These are phyloP conservation scores for Blastomyces emzantsi DNA, from an alignment of 2,329 filamentous ascomycete genomes.

Conservation along the genomic window DNA sequence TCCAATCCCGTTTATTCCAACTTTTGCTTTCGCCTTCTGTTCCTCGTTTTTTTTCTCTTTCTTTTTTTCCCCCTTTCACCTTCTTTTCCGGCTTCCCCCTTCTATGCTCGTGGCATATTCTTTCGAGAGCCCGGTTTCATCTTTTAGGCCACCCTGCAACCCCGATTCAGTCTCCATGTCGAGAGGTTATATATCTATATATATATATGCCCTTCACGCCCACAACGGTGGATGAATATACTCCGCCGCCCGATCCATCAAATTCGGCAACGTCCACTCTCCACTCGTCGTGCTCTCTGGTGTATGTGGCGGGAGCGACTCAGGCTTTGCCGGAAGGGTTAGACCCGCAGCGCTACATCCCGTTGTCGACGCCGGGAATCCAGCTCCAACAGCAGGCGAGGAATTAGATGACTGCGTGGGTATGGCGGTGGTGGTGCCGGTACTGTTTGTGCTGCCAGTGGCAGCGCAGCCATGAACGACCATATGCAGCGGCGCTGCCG, in stretches of 20 bases:
- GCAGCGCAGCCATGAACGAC: conserved; percentile 4
- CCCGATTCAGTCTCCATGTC: background rate
- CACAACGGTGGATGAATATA: conserved; percentile 42
- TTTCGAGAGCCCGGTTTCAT: background rate
- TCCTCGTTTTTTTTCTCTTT: background rate
- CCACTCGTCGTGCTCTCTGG: conserved; percentile 40
- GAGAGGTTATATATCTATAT: background rate
- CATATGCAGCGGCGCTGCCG: conserved; percentile 18
- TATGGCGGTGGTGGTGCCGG: background rate
- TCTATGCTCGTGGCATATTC: background rate
- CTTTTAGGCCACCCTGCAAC: background rate
- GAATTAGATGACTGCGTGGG: background rate
- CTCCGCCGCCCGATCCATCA: conserved; percentile 40
- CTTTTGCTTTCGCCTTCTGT: too few relatives aligned
- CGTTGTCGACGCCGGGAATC: conserved; percentile 10
- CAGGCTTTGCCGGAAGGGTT: conserved; percentile 16
- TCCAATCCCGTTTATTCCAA: background rate
- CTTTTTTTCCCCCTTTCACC: background rate
- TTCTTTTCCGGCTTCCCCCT: background rate
- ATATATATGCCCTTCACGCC: conserved; percentile 14
- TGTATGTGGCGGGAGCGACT: conserved; percentile 37
- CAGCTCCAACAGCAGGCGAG: background rate
- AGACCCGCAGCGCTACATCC: background rate
- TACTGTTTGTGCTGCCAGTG: background rate
- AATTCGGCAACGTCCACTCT: conserved; percentile 39